A percentile compares a stretch with the other conserved stretches of the same genome.
Evolutionary conservation across 2,329 filamentous ascomycete genomes (phyloP).

Genomic region (Colletotrichum simmondsii): DNA sequence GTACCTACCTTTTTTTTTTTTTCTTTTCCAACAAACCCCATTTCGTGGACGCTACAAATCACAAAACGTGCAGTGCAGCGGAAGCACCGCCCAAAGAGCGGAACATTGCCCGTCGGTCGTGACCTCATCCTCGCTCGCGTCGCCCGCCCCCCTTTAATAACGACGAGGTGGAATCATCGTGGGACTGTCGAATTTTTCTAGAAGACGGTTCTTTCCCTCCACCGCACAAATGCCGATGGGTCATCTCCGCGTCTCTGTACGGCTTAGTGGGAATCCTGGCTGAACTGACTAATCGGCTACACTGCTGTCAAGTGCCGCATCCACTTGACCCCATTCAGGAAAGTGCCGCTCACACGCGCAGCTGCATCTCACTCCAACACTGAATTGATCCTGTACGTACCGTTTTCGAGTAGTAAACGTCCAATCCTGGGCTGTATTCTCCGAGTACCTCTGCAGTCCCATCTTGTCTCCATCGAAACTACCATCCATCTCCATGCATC

Average conservation of each 20-base stretch:
- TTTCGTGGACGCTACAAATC: neutral
- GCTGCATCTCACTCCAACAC: neutral
- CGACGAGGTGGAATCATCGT: slow-evolving; percentile 22
- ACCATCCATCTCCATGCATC: neutral
- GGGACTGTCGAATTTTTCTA: slow-evolving; percentile 22
- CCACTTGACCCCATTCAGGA: slow-evolving; percentile 2
- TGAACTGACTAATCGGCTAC: slow-evolving; percentile 26
- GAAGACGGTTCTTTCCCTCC: slow-evolving; percentile 3
- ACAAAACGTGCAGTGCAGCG: neutral
- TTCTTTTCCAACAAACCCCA: neutral
- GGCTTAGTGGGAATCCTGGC: neutral
- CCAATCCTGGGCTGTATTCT: neutral
- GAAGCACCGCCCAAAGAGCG: neutral
- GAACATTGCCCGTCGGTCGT: neutral
- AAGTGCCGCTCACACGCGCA: neutral
- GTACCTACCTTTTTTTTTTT: neutral
- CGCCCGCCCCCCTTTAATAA: neutral
- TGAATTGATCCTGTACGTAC: neutral
- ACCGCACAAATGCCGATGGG: neutral
- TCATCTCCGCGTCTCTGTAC: neutral
- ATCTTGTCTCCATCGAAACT: neutral
- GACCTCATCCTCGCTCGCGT: neutral
- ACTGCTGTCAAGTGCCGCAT: slow-evolving; percentile 21
- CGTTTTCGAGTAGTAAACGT: neutral
- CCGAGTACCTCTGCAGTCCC: neutral